These are phyloP conservation scores for Cryphonectria radicalis DNA, from an alignment of 2,329 filamentous ascomycete genomes.

Conservation along the genomic window DNA sequence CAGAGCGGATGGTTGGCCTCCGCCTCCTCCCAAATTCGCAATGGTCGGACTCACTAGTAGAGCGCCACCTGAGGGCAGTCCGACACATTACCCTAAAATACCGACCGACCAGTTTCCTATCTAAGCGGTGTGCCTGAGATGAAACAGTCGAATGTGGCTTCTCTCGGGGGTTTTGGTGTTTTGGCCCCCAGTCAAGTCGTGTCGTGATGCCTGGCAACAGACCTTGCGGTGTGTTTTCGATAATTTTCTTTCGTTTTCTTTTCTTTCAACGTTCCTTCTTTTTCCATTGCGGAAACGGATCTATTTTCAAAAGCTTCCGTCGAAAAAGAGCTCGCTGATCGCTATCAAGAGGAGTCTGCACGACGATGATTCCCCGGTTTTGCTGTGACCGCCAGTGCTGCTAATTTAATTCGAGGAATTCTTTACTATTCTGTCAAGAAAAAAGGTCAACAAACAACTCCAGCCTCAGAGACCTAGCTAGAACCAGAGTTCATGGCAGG, in stretches of 20 bases:
- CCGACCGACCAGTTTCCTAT: not conserved
- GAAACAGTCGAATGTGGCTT: not conserved
- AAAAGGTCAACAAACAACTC: not conserved
- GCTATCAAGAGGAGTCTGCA: not conserved
- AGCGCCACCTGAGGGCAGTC: not conserved
- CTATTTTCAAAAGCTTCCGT: not conserved
- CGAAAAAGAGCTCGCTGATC: not conserved
- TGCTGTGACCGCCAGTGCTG: not conserved
- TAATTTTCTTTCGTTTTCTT: not conserved
- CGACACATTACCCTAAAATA: not conserved
- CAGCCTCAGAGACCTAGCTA: too few relatives aligned
- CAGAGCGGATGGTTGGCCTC: not conserved
- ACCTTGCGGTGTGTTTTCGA: not conserved
- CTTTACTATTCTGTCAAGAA: too few relatives aligned
- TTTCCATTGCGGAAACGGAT: not conserved
- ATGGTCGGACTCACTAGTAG: not conserved
- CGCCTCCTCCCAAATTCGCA: not conserved
- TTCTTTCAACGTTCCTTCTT: not conserved
- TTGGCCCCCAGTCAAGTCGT: not conserved
- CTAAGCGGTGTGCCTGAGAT: not conserved
- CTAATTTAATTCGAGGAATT: not conserved
- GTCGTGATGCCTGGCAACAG: not conserved
- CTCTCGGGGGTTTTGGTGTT: too few relatives aligned
- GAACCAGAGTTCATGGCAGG: not conserved
- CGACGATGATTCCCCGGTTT: not conserved